Base-by-base conservation (phyloP, 2,329 filamentous ascomycete genomes). In the Aspergillus sp. region DNA sequence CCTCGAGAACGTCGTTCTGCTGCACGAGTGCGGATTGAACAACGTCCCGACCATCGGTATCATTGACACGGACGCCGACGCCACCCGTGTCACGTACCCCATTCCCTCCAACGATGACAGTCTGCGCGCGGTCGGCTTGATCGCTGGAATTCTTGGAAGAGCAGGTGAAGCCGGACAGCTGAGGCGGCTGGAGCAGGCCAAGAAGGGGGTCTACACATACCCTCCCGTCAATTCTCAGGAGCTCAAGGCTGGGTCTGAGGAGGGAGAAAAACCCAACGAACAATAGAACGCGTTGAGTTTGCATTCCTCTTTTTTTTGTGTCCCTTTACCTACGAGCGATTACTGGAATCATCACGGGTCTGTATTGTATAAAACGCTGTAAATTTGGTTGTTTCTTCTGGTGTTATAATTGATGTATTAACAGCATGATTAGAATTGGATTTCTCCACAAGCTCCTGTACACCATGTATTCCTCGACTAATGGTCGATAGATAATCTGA, bases 51-150 rank as follows among this genome's bases (percentile, higher is more conserved):
- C 94, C 0, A 94, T 99, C 65, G 94, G 93, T 44, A 81, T 99
- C 53, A 88, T 97, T 61, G 94, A 99, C 72, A 97, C 94, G 1
- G 89, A 99, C 71, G 87, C 86, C 2, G 89, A 97, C 72, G 90
- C 94, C 0, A 90, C 90, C 0, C 93, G 89, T 84, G 91, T 97
- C 47, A 97, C 94, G 3, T 99, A 99, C 69, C 89, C 89, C 13
- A 97, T 99, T 62, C 94, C 94, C 2, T 91, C 91, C 47, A 99
- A 99, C 71, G 94, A 99, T 68, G 94, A 99, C 79, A 96, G 91
- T 83, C 74, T 96, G 61, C 88, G 94, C 55, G 87, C 87, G 59
- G 82, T 91, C 46, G 84, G 88, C 62, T 81, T 97, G 55, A 89
- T 99, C 62, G 88, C 87, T 3, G 91, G 91, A 49, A 87, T 94